These are phyloP conservation scores for Cenococcum geophilum DNA, from an alignment of 495 filamentous ascomycete species.

Conservation along the genomic window DNA sequence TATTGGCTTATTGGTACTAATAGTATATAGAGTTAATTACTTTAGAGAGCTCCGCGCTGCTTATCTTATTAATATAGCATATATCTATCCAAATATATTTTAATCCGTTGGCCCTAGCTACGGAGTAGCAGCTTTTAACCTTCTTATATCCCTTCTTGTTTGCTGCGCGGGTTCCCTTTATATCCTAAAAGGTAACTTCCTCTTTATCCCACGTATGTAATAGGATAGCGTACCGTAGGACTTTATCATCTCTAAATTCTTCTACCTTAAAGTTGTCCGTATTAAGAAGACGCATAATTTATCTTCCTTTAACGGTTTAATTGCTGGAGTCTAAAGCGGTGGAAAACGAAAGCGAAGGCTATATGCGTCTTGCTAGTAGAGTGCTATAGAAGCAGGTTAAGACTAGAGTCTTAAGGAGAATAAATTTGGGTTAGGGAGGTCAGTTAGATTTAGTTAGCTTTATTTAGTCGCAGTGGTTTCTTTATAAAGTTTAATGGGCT, in stretches of 20 bases:
- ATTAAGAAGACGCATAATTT: background rate
- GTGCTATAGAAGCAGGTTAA: no score
- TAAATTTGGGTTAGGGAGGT: no score
- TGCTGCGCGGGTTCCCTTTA: background rate
- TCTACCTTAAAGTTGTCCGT: background rate
- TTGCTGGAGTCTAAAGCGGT: no score
- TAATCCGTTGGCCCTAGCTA: background rate
- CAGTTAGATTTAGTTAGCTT: no score
- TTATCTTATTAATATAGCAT: conserved; percentile 22
- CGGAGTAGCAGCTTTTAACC: background rate
- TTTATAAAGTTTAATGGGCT: no score
- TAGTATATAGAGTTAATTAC: background rate
- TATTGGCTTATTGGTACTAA: background rate
- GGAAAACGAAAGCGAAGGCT: no score
- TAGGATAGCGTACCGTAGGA: conserved; percentile 1
- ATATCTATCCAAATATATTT: conserved; percentile 15
- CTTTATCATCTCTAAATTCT: background rate
- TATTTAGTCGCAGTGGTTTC: no score
- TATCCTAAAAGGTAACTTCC: conserved; percentile 9
- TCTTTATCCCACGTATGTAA: conserved; percentile 8
- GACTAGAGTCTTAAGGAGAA: no score
- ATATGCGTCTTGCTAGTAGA: no score
- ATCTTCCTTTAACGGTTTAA: no score
- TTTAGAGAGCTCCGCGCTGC: conserved; percentile 11
- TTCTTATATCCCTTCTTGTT: conserved; percentile 4